Base-by-base conservation (phyloP, 163 green algal genomes). In the Chlorella variabilis region DNA sequence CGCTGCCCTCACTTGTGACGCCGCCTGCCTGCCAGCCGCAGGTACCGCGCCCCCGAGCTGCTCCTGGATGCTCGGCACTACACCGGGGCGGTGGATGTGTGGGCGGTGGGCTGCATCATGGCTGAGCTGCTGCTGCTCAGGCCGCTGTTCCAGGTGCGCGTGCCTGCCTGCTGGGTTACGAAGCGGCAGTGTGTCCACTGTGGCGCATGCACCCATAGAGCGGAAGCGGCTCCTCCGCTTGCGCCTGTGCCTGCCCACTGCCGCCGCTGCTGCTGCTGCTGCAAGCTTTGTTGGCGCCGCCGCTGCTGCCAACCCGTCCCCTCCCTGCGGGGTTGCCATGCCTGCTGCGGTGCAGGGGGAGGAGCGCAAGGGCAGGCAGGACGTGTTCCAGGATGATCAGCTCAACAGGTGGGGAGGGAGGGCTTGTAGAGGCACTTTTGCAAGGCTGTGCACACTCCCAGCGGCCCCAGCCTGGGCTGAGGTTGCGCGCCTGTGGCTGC, bases 331-430 rank as follows among this genome's bases (percentile, higher is more conserved):
- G 20, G n/a, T 11, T 75, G 18, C 21, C 45, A 15, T 49, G 70
- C 2, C 33, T 59, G 66, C 38, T 31, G 2, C 20, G 4, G 13
- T 29, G 73, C 73, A 80, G 73, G 91, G 91, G 36, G 77, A 89
- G 67, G 93, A 97, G 85, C 79, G 86, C 74, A 96, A 97, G 84
- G 82, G 79, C 31, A 66, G 81, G 25, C 81, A 83, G 31, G 90
- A 91, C 33, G 82, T 90, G 7, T 96, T 96, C 75, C 93, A 97
- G 85, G 71, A 76, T 8, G 88, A 92, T 78, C 92, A 96, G 82
- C 36, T 93, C 29, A 87, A 93, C 73, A 88, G 86, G 88, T 90
- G 66, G 15, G 85, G 34, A n/a, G n/a, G n/a, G n/a, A n/a, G n/a
- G n/a, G n/a, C n/a, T n/a, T n/a, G n/a, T n/a, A n/a, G n/a, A n/a